Evolutionary conservation across 2,329 filamentous ascomycete species (phyloP).

Genomic region (Ascochyta lentis): DNA sequence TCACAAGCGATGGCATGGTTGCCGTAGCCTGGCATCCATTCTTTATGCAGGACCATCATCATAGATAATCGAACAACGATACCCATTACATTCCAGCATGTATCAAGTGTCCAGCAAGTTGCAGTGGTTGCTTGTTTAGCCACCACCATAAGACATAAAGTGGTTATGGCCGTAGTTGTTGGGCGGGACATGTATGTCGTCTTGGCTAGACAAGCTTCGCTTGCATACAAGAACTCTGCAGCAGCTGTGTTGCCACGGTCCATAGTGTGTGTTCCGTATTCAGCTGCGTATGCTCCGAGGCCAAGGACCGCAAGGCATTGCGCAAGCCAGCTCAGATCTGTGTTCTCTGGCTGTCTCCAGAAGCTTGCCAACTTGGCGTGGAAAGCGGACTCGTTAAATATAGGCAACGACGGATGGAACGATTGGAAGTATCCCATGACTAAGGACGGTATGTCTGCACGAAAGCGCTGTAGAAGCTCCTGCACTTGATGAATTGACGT

Average conservation of each 20-base stretch:
- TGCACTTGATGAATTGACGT: conserved; percentile 16
- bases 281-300: conserved; percentile 24
- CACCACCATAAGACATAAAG: conserved; percentile 30
- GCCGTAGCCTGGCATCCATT: conserved; percentile 20
- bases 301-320: conserved; percentile 28
- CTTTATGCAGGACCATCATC: conserved; percentile 26
- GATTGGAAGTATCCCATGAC: conserved; percentile 20
- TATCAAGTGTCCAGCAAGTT: conserved; percentile 32
- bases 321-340: conserved; percentile 25
- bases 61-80: conserved; percentile 27
- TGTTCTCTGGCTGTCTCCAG: conserved; percentile 9
- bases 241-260: conserved; percentile 2
- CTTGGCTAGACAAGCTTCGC: conserved; percentile 30
- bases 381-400: conserved; percentile 18
- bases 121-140: conserved; percentile 33
- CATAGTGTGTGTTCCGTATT: conserved; percentile 8
- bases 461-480: conserved; percentile 15
- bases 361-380: conserved; percentile 13
- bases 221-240: conserved; percentile 26
- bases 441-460: conserved; percentile 1
- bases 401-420: conserved; percentile 20
- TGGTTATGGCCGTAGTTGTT: conserved; percentile 19
- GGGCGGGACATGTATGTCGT: conserved; percentile 31
- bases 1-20: conserved; percentile 13
- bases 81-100: conserved; percentile 30